Evolutionary conservation across 2,329 filamentous ascomycete species (phyloP), one percentile per base, ranked within the genome.

Genomic region (Pseudogymnoascus sp.): DNA sequence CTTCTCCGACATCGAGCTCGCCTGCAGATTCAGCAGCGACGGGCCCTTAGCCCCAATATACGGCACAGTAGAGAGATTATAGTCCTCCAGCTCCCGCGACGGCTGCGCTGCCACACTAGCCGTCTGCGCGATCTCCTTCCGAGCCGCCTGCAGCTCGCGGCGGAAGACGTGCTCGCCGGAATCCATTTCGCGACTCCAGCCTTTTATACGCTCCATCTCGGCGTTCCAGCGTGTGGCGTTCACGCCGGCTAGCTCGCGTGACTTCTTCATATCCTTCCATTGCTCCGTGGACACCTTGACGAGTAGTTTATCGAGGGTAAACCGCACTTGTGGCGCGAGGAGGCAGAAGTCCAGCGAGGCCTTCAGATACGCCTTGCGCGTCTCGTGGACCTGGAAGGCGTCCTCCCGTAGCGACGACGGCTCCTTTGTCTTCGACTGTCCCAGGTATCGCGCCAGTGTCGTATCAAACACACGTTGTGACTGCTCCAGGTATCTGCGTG

Each of bases 141-240:
- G 82, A 1, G 93, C 90, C 36, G 86, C 77, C 65, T 92, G 83
- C 29, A 97, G 80, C 77, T 97, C 93, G 34, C 88, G 81, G 73
- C 87, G 89, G 75, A 97, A 96, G 3, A 87, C 80, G 45, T 85
- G 83, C 75, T 97, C 95, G n/a, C 89, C 88, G 60, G 86, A 82
- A 75, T 97, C 93, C 90, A 99, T 93, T 74, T 97, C 92, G 71
- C 88, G 90, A 64, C 90, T 88, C 95, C 95, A 99, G 34, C 93
- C 92, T 65, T 89, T 86, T 63, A 99, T 87, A 18, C 95, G 86
- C 68, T 97, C 93, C 83, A 99, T 92, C 74, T 97, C 95, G 29
- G 82, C 78, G 12, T 82, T 84, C 81, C 86, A 91, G 68, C 86
- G 86, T 3, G 81, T 80, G 61, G 93, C 87, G 31, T 80, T 77